Evolutionary conservation across 495 filamentous ascomycete species (phyloP), one percentile per base, ranked within the genome.

Genomic region (Trichoderma virens): DNA sequence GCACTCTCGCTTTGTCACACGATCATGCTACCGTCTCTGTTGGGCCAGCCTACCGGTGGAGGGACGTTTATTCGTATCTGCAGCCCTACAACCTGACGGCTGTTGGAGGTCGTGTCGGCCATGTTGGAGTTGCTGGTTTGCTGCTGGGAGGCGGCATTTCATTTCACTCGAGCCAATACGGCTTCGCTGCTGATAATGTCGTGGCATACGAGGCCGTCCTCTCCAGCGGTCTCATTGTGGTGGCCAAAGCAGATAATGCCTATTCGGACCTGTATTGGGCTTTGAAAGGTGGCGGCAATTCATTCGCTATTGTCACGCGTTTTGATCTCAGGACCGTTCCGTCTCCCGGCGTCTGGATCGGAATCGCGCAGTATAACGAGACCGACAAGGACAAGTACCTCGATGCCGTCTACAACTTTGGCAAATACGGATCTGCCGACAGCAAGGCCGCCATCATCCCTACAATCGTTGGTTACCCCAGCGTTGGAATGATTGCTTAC

Each of bases 201-300:
- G 67, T 78, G 2, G 68, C 75, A 39, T 76, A 69, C 28, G 77
- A 77, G 59, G 78, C 85, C 23, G 81, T 86, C 8, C 73, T 79
- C 0, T 72, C 79, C n/a, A 71, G 76, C 27, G 83, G 83, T 14
- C 64, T 70, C 8, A 72, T 80, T 41, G 71, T 81, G 7, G 81
- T 74, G 0, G 81, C 79, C 0, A 76, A 35, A 35, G 34, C 34
- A 35, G 34, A 35, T 35, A 35, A 35, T 35, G 34, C 34, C 11
- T 35, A 35, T 35, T 35, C 34, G 34, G 34, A 35, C 34, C 34
- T 35, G 34, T 35, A 35, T 35, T 35, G 34, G 34, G 34, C 34
- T 35, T 35, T 35, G 34, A 35, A 35, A 35, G 34, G 34, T 35
- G 34, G 34, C 34, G 34, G 34, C 34, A 35, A 35, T 35, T 35